These are phyloP conservation scores for Coemansia sp. DNA, from an alignment of 192 early-diverging fungal genomes.

Conservation along the genomic window DNA sequence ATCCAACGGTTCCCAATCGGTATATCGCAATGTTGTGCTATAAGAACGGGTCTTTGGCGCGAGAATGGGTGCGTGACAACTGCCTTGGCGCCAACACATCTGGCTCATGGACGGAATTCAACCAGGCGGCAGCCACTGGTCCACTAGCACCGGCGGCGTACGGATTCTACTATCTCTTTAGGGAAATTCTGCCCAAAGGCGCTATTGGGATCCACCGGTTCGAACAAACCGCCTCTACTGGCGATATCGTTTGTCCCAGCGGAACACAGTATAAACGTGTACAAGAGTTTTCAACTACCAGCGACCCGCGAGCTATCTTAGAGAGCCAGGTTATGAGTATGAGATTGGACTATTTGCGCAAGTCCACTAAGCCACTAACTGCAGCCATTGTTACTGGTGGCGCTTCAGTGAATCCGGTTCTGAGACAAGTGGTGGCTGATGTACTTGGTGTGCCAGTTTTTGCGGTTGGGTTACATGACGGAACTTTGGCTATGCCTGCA, in stretches of 20 bases:
- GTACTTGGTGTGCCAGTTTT: slow-evolving; percentile 75
- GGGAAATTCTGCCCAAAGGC: slow-evolving; percentile 74
- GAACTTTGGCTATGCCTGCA: slow-evolving; percentile 44
- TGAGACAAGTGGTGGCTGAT: slow-evolving; percentile 68
- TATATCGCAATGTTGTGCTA: slow-evolving; percentile 83
- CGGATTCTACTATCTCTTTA: slow-evolving; percentile 76
- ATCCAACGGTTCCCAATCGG: slow-evolving; percentile 63
- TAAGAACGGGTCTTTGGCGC: slow-evolving; percentile 86
- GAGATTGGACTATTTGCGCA: slow-evolving; percentile 57
- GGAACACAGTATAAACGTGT: slow-evolving; percentile 29
- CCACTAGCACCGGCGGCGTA: slow-evolving; percentile 35
- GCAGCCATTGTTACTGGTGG: slow-evolving; percentile 75
- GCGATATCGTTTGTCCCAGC: slow-evolving; percentile 36
- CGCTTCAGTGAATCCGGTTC: slow-evolving; percentile 62
- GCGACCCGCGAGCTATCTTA: slow-evolving; percentile 68
- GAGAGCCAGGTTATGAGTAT: slow-evolving; percentile 80
- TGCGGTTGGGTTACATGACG: slow-evolving; percentile 20
- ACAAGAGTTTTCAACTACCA: slow-evolving; percentile 13
- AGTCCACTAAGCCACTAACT: slow-evolving; percentile 16
- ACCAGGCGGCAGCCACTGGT: slow-evolving; percentile 23
- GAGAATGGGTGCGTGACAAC: slow-evolving; percentile 68
- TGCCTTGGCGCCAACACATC: slow-evolving; percentile 32
- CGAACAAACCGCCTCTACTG: slow-evolving; percentile 23
- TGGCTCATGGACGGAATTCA: slow-evolving; percentile 67
- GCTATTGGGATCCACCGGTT: slow-evolving; percentile 71